Evolutionary conservation across 2,329 filamentous ascomycete genomes (phyloP).

Genomic region (Sporothrix inflata): DNA sequence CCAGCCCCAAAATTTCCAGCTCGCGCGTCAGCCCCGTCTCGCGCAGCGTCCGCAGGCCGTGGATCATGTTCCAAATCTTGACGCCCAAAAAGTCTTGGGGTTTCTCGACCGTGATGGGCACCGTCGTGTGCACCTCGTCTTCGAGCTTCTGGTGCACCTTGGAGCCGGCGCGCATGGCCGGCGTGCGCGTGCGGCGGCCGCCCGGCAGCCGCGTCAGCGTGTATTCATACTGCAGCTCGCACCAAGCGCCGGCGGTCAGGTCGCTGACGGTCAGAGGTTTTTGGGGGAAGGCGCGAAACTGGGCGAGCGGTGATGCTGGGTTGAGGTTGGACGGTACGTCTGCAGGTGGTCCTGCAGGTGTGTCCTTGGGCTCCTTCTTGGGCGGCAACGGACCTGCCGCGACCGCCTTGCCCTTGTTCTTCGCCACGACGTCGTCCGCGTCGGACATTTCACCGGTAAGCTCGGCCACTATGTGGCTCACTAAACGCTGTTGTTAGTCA

Average conservation of each 20-base stretch:
- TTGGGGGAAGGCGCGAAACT: constrained; percentile 75
- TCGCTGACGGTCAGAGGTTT: constrained; percentile 88
- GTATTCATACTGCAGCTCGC: constrained; percentile 92
- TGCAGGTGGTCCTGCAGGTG: background rate
- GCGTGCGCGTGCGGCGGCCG: constrained; percentile 74
- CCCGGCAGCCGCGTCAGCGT: constrained; percentile 71
- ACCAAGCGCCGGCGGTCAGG: constrained; percentile 88
- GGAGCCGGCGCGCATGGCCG: constrained; percentile 82
- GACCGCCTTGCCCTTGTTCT: background rate
- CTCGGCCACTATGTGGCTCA: constrained; percentile 50
- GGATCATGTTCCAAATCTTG: constrained; percentile 86
- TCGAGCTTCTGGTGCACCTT: constrained; percentile 82
- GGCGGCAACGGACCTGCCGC: background rate
- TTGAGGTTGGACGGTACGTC: constrained; percentile 34
- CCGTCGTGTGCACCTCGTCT: constrained; percentile 78
- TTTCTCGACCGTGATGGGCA: constrained; percentile 70
- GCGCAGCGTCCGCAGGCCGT: constrained; percentile 75
- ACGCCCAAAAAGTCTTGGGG: constrained; percentile 84
- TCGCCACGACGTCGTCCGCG: background rate
- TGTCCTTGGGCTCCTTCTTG: background rate
- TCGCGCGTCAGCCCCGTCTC: constrained; percentile 74
- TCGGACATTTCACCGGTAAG: constrained; percentile 30
- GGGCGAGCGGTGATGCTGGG: constrained; percentile 64
- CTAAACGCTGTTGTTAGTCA: constrained; percentile 72
- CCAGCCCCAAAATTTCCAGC: constrained; percentile 80